Conservation (phyloP, 2,329 filamentous ascomycete genomes). For the Penicillium rolfsii region DNA sequence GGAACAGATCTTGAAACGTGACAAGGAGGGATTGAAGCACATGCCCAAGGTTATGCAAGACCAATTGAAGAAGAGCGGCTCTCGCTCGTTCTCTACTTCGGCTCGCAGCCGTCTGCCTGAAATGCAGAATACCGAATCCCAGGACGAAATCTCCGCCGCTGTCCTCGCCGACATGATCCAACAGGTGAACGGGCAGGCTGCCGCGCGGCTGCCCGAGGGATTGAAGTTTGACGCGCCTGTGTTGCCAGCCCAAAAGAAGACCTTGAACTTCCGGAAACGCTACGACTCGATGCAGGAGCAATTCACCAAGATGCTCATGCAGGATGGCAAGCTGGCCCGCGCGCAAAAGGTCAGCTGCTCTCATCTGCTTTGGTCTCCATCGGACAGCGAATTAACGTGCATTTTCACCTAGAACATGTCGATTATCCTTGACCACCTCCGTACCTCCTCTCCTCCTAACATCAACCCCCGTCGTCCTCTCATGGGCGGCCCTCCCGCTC, state of each 20-base stretch:
- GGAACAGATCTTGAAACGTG: constrained; percentile 64
- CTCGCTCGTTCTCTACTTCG: constrained; percentile 62
- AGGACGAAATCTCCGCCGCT: constrained; percentile 38
- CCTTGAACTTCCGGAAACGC: constrained; percentile 71
- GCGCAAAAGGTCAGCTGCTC: constrained; percentile 73
- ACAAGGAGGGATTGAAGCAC: constrained; percentile 63
- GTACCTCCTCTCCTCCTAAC: constrained; percentile 78
- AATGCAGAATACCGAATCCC: constrained; percentile 25
- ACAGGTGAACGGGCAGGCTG: constrained; percentile 38
- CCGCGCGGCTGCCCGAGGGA: constrained; percentile 53
- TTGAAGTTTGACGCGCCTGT: constrained; percentile 77
- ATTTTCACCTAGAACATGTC: constrained; percentile 70
- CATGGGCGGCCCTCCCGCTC: constrained; percentile 72
- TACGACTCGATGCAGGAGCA: constrained; percentile 86
- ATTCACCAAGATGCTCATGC: constrained; percentile 89
- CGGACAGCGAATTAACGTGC: constrained; percentile 2
- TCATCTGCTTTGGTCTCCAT: constrained; percentile 5
- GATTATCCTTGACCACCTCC: constrained; percentile 77
- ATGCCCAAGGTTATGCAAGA: constrained; percentile 70
- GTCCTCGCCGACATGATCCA: constrained; percentile 44
- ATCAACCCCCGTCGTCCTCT: constrained; percentile 65
- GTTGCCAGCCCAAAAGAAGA: constrained; percentile 64
- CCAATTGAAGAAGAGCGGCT: constrained; percentile 53
- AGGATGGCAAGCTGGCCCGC: constrained; percentile 82
- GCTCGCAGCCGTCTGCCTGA: constrained; percentile 45